These are phyloP conservation scores for Neoascochyta sp. DNA, from an alignment of 2,329 filamentous ascomycete species.

Conservation along the genomic window DNA sequence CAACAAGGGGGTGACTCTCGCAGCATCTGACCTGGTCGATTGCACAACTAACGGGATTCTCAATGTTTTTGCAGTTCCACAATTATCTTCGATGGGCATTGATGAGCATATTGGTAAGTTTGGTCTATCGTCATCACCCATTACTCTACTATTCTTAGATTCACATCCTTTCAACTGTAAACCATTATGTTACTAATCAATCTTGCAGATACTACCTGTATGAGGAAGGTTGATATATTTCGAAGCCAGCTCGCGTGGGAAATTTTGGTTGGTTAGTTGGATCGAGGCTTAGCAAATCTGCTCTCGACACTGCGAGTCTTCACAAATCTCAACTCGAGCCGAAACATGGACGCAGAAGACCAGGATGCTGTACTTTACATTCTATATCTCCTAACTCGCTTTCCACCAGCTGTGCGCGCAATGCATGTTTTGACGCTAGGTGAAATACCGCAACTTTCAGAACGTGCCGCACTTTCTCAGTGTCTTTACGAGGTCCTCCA, in stretches of 20 bases:
- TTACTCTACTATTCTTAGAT: too few species aligned
- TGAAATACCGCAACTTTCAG: slow-evolving; percentile 23
- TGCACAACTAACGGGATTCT: slow-evolving; percentile 18
- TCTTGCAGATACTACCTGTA: too few species aligned
- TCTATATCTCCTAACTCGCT: slow-evolving; percentile 28
- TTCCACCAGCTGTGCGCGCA: slow-evolving; percentile 35
- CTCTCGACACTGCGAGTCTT: slow-evolving; percentile 37
- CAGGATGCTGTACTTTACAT: slow-evolving; percentile 31
- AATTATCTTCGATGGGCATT: slow-evolving; percentile 2
- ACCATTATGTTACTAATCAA: too few species aligned
- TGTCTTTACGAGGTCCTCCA: slow-evolving; percentile 27
- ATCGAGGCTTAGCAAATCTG: slow-evolving; percentile 35
- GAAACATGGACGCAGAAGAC: slow-evolving; percentile 14
- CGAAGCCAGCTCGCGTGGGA: slow-evolving; percentile 23
- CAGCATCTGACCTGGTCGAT: slow-evolving; percentile 11
- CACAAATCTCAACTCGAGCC: slow-evolving; percentile 2
- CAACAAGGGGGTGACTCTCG: slow-evolving; percentile 14
- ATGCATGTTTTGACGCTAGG: slow-evolving; percentile 32
- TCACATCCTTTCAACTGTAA: too few species aligned
- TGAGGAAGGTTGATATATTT: slow-evolving; percentile 6
- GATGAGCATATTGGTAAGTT: neutral
- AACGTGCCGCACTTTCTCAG: slow-evolving; percentile 34
- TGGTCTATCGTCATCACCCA: too few species aligned
- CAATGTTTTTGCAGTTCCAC: slow-evolving; percentile 26
- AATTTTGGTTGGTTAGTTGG: slow-evolving; percentile 21